Percentiles rank a stretch among this genome's conserved stretches.
Evolutionary conservation across 495 filamentous ascomycete genomes (phyloP).

Genomic region (Xylaria flabelliformis): DNA sequence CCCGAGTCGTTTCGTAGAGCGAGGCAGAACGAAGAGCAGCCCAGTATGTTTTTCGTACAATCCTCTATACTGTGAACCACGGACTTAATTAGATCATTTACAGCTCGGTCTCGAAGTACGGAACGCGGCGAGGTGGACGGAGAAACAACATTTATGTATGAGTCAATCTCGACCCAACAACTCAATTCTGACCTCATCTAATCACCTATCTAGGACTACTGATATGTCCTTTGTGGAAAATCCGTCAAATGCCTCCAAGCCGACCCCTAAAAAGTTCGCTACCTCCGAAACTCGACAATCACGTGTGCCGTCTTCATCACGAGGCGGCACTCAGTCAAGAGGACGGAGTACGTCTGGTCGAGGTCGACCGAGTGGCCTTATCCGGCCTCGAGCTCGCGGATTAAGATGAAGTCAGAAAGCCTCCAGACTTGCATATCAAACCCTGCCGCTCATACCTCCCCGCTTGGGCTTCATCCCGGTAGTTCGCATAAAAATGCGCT

Average conservation of each 20-base stretch:
- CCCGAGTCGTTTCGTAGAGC: conserved; percentile 75
- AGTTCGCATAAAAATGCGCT: not conserved
- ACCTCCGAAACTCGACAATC: conserved; percentile 57
- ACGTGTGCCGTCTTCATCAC: conserved; percentile 47
- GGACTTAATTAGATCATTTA: not conserved
- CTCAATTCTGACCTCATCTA: conserved; percentile 19
- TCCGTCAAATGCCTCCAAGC: conserved; percentile 73
- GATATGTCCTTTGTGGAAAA: conserved; percentile 95
- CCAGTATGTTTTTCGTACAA: conserved; percentile 6
- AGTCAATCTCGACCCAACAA: conserved; percentile 15
- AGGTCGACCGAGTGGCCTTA: conserved; percentile 41
- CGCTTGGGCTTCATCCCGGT: not conserved
- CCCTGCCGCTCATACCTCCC: not conserved
- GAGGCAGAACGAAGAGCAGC: conserved; percentile 56
- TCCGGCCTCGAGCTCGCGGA: conserved; percentile 38
- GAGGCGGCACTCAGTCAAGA: conserved; percentile 45
- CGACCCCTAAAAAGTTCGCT: conserved; percentile 66
- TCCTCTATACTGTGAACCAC: not conserved
- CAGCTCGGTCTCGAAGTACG: conserved; percentile 38
- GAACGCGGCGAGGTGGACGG: conserved; percentile 48
- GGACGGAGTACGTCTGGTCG: conserved; percentile 36
- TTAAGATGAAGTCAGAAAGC: conserved; percentile 33
- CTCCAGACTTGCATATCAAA: not conserved
- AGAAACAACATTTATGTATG: conserved; percentile 91
- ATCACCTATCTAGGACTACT: conserved; percentile 71